phyloP scores from a whole-genome alignment of 352 stramenopile genomes.

The Globisporangium echinulatum region DNA sequence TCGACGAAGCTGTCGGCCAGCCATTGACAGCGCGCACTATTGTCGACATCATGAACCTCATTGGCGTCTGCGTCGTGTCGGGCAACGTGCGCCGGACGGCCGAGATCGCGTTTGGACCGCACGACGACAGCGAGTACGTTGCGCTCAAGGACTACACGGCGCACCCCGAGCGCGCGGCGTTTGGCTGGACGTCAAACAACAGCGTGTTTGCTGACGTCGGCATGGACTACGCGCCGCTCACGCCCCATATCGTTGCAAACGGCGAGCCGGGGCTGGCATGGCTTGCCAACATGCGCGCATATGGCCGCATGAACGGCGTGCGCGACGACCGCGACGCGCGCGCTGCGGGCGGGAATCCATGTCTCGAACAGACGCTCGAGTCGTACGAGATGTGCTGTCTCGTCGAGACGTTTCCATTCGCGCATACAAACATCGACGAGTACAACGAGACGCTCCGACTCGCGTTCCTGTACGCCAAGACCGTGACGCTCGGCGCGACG shows the following conservation, averaged over 20 bases:
- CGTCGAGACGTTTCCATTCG: constrained; percentile 90
- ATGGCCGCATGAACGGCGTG: constrained; percentile 85
- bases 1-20: constrained; percentile 46
- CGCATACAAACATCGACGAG: constrained; percentile 83
- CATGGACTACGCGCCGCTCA: constrained; percentile 90
- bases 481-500: constrained; percentile 88
- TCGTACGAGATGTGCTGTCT: constrained; percentile 94
- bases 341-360: constrained; percentile 88
- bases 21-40: constrained; percentile 70
- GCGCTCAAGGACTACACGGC: constrained; percentile 90
- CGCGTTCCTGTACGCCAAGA: constrained; percentile 92
- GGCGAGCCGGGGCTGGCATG: constrained; percentile 92
- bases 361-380: constrained; percentile 88
- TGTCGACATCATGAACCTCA: constrained; percentile 92
- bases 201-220: constrained; percentile 89
- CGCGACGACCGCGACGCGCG: constrained; percentile 75
- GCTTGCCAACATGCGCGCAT: constrained; percentile 92
- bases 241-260: constrained; percentile 79
- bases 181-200: constrained; percentile 94
- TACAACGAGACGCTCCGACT: constrained; percentile 84
- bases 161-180: constrained; percentile 83
- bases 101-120: constrained; percentile 92
- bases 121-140: constrained; percentile 81
- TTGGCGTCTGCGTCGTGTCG: constrained; percentile 86
- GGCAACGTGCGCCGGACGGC: constrained; percentile 91